Conservation (phyloP, 2,329 filamentous ascomycete genomes). For the Camillea tinctor region DNA sequence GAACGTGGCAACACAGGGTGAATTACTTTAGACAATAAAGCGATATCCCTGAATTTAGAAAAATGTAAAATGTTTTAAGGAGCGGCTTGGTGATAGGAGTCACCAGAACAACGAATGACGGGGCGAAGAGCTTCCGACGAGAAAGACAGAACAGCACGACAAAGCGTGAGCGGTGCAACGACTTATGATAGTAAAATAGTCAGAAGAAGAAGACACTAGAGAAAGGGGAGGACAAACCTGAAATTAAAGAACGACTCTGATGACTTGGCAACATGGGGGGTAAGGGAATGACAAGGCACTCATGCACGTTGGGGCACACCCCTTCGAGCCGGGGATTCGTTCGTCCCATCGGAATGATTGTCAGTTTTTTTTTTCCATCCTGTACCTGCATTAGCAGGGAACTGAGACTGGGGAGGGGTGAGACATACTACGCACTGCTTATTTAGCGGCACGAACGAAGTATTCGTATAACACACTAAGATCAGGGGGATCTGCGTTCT, state of each 20-base stretch:
- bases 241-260: conserved; percentile 23
- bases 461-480: conserved; percentile 12
- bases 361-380: conserved; percentile 8
- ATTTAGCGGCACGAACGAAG: conserved; percentile 5
- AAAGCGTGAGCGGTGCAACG: conserved; percentile 14
- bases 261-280: conserved; percentile 18
- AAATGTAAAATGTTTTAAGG: conserved; percentile 24
- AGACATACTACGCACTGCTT: conserved; percentile 11
- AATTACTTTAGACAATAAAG: conserved; percentile 17
- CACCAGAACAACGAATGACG: conserved; percentile 33
- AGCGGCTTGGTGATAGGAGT: conserved; percentile 31
- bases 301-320: conserved; percentile 7
- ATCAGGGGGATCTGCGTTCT: conserved; percentile 22
- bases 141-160: conserved; percentile 21
- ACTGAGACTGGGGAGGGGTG: conserved; percentile 10
- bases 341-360: conserved; percentile 9
- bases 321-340: conserved; percentile 9
- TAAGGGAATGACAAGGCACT: conserved; percentile 16
- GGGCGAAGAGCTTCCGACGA: conserved; percentile 27
- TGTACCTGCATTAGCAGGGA: conserved; percentile 28
- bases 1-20: conserved; percentile 24
- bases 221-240: conserved; percentile 21
- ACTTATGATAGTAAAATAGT: conserved; percentile 5
- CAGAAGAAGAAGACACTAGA: conserved; percentile 11
- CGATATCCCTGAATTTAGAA: conserved; percentile 13